Evolutionary conservation across 306 rosid species (phyloP), one percentile per base, ranked within the genome.

Genomic region (Castanea crenata): DNA sequence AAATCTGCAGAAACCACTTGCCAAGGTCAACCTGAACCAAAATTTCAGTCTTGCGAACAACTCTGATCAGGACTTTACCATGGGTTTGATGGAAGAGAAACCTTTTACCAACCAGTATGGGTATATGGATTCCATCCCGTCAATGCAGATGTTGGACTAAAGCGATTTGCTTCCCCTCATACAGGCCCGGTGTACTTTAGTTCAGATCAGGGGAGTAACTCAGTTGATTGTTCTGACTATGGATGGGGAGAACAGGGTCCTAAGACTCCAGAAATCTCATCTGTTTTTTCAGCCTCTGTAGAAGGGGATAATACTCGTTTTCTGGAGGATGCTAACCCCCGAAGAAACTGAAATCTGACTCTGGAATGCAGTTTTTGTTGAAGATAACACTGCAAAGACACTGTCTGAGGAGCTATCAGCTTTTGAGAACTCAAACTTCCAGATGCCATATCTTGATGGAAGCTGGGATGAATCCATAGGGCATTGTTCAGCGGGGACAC

Each of bases 171-270:
- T 52, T 56, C 86, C 27, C 73, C 92, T 59, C 81, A 88, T 55
- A 79, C 84, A 75, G 73, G 77, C 23, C 79, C 85, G 0, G 15
- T 85, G 5, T 83, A 91, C 73, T 89, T 93, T 82, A 84, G 85
- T 41, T 95, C 98, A 0, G 99, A 95, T 21, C 93, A 89, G 85
- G 93, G 94, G 0, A 95, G 98, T 84, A 91, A 93, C 69, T 93
- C 97, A 0, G 88, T 90, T 23, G 96, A 86, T 31, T 88, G 87
- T 82, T 91, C 98, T 4, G 99, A 89, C 73, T 88, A 90, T 15
- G 89, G 88, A 58, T 88, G 87, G 89, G 92, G 90, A 23, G 96
- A 92, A 67, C 94, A 90, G 77, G 88, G 87, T 15, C 78, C 92
- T 0, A 95, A 84, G 82, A 87, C 98, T 21, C 98, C 98, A 2